Evolutionary conservation across 352 stramenopile genomes (phyloP).

Genomic region (Saprolegnia parasitica): DNA sequence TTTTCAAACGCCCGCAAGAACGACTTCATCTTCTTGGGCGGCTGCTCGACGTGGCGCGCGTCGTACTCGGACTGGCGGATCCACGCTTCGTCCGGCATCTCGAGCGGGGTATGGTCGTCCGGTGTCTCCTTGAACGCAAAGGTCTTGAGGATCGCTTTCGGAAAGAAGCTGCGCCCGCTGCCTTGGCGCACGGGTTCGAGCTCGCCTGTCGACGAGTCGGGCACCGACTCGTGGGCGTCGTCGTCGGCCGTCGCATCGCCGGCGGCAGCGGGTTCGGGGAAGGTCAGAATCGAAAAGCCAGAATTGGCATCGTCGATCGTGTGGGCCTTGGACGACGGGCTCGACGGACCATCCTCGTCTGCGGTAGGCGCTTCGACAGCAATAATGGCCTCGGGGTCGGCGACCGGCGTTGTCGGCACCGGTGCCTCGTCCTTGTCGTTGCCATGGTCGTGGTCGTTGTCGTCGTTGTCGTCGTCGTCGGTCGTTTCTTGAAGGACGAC

Average conservation of each 20-base stretch:
- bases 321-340: background rate
- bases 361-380: too few species aligned
- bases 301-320: constrained; percentile 7
- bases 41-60: background rate
- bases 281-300: constrained; percentile 8
- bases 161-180: background rate
- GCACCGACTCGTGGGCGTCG: background rate
- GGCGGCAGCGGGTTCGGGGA: background rate
- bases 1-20: constrained; percentile 20
- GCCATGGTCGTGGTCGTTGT: too few species aligned
- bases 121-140: background rate
- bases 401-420: background rate
- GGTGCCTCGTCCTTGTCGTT: too few species aligned
- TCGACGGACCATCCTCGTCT: background rate
- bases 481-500: background rate
- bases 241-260: background rate
- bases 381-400: background rate
- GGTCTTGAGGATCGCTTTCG: background rate
- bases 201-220: background rate
- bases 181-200: background rate
- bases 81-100: background rate
- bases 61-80: background rate
- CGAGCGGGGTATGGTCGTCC: background rate
- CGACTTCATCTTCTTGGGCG: constrained; percentile 18
- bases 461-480: background rate